These are phyloP conservation scores for Hippophae tibetana DNA, from an alignment of 306 rosid genomes.

Conservation along the genomic window DNA sequence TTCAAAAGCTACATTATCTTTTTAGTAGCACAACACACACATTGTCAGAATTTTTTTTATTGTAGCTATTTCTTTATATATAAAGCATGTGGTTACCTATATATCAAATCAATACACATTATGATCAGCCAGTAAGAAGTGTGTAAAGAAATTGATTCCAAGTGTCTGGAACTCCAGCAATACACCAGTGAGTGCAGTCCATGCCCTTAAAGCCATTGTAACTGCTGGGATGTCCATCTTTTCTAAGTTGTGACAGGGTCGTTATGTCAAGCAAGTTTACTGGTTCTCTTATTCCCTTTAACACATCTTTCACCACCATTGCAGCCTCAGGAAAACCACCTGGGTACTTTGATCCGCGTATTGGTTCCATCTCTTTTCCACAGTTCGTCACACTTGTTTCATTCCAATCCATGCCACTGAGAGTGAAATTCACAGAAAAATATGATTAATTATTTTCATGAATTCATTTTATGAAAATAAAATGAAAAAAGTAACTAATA, in stretches of 20 bases:
- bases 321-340: conserved; percentile 35
- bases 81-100: not conserved
- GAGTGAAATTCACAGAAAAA: not conserved
- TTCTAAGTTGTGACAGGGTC: conserved; percentile 55
- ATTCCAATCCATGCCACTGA: conserved; percentile 45
- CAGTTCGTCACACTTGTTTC: conserved; percentile 42
- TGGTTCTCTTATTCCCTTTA: conserved; percentile 27
- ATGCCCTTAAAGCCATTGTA: conserved; percentile 41
- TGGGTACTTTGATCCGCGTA: conserved; percentile 39
- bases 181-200: conserved; percentile 82
- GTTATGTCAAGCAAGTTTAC: conserved; percentile 53
- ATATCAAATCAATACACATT: no score
- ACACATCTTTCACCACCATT: conserved; percentile 30
- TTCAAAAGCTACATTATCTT: no score
- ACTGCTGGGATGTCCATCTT: conserved; percentile 60
- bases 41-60: not conserved
- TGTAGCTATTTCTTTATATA: not conserved
- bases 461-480: not conserved
- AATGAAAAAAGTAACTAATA: not conserved
- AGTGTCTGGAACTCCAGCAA: conserved; percentile 59
- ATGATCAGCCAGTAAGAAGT: not conserved
- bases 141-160: conserved; percentile 50
- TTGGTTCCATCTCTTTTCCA: conserved; percentile 41
- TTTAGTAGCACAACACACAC: not conserved
- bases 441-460: not conserved